These are phyloP conservation scores for Lycium ferocissimum DNA, from an alignment of 257 asterid species.

Conservation along the genomic window DNA sequence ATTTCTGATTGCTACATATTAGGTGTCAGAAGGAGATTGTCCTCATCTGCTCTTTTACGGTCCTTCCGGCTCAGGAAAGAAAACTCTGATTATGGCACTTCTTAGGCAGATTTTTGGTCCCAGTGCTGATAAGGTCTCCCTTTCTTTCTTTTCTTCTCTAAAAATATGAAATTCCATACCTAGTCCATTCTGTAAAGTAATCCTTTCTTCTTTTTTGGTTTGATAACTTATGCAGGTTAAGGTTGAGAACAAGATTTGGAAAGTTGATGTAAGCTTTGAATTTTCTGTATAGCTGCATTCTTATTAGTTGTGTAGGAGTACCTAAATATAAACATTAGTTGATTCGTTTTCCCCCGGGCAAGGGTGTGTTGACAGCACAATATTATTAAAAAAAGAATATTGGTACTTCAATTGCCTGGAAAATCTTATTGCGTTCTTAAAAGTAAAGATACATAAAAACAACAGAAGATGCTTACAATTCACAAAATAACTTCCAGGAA, in stretches of 20 bases:
- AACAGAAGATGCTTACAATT: background rate
- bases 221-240: slow-evolving; percentile 68
- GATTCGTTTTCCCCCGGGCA: background rate
- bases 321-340: background rate
- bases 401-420: background rate
- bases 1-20: slow-evolving; percentile 31
- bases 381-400: background rate
- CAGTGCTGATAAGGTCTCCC: slow-evolving; percentile 82
- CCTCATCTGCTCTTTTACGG: slow-evolving; percentile 96
- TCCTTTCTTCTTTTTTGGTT: background rate
- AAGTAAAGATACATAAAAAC: background rate
- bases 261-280: slow-evolving; percentile 78
- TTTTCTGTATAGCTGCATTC: background rate
- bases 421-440: background rate
- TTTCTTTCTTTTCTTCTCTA: background rate
- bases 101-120: slow-evolving; percentile 92
- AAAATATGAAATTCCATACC: slow-evolving; percentile 21
- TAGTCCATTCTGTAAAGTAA: slow-evolving; percentile 27
- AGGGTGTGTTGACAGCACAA: background rate
- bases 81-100: slow-evolving; percentile 97
- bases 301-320: background rate
- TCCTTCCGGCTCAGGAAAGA: slow-evolving; percentile 95
- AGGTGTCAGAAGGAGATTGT: slow-evolving; percentile 95
- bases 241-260: slow-evolving; percentile 93
- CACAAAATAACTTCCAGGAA: background rate